Conservation (phyloP, 495 filamentous ascomycete genomes). For the Friedmanniomyces endolithicus region DNA sequence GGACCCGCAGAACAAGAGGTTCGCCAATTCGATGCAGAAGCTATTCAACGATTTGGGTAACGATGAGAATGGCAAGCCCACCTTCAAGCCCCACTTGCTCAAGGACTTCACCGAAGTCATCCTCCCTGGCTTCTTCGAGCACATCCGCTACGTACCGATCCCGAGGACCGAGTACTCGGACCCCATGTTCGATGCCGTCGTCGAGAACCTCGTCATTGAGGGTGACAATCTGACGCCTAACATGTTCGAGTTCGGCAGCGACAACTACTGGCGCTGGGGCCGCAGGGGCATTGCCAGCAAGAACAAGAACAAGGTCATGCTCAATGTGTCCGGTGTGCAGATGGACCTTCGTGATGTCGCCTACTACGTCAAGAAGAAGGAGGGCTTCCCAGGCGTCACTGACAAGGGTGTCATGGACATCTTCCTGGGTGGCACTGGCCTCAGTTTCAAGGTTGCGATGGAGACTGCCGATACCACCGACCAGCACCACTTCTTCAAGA, state of each 20-base stretch:
- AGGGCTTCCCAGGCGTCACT: slow-evolving; percentile 83
- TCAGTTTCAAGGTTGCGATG: slow-evolving; percentile 85
- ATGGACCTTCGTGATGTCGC: slow-evolving; percentile 75
- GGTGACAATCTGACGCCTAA: slow-evolving; percentile 97
- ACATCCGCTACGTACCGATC: slow-evolving; percentile 79
- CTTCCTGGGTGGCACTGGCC: slow-evolving; percentile 72
- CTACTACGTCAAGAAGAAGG: slow-evolving; percentile 92
- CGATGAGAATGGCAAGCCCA: slow-evolving; percentile 67
- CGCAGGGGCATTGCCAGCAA: slow-evolving; percentile 73
- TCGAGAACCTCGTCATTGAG: slow-evolving; percentile 92
- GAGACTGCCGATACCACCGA: slow-evolving; percentile 68
- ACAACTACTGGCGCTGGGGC: slow-evolving; percentile 94
- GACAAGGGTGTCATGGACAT: slow-evolving; percentile 87
- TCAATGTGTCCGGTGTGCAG: slow-evolving; percentile 81
- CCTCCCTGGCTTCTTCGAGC: slow-evolving; percentile 73
- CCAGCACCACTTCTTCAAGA: slow-evolving; percentile 76
- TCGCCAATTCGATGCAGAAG: slow-evolving; percentile 63
- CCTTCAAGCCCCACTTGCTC: slow-evolving; percentile 82
- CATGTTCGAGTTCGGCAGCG: slow-evolving; percentile 74
- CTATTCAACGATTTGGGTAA: slow-evolving; percentile 80
- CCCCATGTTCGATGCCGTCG: slow-evolving; percentile 66
- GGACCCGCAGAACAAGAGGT: slow-evolving; percentile 73
- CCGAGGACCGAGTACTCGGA: slow-evolving; percentile 92
- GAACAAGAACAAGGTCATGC: slow-evolving; percentile 67
- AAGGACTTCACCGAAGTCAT: slow-evolving; percentile 84